These are phyloP conservation scores for Agaricus subrufescens DNA, from an alignment of 768 basidiomycete genomes.

Conservation along the genomic window DNA sequence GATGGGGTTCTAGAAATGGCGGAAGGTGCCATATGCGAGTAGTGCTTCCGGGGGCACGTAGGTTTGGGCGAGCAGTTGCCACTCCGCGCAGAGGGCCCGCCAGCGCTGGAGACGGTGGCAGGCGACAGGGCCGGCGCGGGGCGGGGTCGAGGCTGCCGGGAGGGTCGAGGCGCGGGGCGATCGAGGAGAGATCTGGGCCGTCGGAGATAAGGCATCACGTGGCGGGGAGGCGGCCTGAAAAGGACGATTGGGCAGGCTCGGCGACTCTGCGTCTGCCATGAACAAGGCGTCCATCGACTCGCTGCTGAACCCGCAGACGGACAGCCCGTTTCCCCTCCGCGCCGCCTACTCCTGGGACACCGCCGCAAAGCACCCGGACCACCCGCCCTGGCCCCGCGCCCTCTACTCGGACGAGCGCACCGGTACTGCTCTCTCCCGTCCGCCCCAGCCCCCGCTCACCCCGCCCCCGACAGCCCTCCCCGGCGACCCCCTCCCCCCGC, in stretches of 20 bases:
- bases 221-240: constrained; percentile 1
- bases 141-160: neutral
- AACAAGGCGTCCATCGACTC: constrained; percentile 39
- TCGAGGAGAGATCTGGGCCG: neutral
- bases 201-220: constrained; percentile 5
- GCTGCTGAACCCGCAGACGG: constrained; percentile 34
- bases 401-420: constrained; percentile 58
- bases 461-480: constrained; percentile 29
- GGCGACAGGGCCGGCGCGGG: no score
- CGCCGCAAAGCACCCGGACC: constrained; percentile 7
- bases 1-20: no score
- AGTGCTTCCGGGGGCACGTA: no score
- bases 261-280: constrained; percentile 22
- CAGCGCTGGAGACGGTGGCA: neutral
- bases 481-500: constrained; percentile 35
- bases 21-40: no score
- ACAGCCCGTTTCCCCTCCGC: constrained; percentile 14
- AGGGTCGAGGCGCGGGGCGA: neutral
- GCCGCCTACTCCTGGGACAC: constrained; percentile 18
- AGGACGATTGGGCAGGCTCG: constrained; percentile 19
- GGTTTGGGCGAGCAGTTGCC: no score
- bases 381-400: constrained; percentile 20
- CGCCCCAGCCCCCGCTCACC: constrained; percentile 3
- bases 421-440: constrained; percentile 30
- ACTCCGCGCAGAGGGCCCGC: no score